phyloP scores from a whole-genome alignment of 2,329 filamentous ascomycete genomes.

The Fusarium equiseti region DNA sequence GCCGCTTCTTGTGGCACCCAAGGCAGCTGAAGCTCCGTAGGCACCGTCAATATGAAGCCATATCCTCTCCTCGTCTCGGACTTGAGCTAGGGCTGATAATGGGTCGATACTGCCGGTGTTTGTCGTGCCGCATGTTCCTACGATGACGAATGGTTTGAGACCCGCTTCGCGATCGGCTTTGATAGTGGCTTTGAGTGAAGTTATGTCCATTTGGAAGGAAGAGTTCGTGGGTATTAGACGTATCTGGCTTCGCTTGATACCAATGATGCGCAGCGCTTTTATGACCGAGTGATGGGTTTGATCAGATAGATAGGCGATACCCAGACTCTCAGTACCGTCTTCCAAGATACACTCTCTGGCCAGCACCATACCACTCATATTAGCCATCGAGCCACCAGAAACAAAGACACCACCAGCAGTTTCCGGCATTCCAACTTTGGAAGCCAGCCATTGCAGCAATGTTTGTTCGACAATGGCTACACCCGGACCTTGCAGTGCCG shows the following conservation, averaged over 20 bases:
- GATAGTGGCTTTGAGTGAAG: background rate
- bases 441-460: conserved; percentile 9
- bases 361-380: conserved; percentile 24
- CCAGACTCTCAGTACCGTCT: background rate
- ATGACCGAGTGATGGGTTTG: conserved; percentile 22
- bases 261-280: conserved; percentile 10
- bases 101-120: conserved; percentile 18
- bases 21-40: conserved; percentile 14
- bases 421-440: conserved; percentile 12
- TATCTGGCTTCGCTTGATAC: background rate
- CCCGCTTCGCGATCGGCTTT: conserved; percentile 1
- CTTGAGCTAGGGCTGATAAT: background rate
- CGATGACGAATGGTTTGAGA: conserved; percentile 7
- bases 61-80: conserved; percentile 2
- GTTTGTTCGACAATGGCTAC: conserved; percentile 18
- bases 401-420: conserved; percentile 15
- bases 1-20: background rate
- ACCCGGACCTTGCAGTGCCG: conserved; percentile 8
- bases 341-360: conserved; percentile 9
- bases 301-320: conserved; percentile 13
- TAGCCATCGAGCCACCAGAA: conserved; percentile 22
- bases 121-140: conserved; percentile 18
- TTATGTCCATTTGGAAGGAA: background rate
- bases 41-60: conserved; percentile 28
- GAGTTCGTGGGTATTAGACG: background rate